These are phyloP conservation scores for Cyclotella kingstonii DNA, from an alignment of 108 stramenopile species.

Conservation along the genomic window DNA sequence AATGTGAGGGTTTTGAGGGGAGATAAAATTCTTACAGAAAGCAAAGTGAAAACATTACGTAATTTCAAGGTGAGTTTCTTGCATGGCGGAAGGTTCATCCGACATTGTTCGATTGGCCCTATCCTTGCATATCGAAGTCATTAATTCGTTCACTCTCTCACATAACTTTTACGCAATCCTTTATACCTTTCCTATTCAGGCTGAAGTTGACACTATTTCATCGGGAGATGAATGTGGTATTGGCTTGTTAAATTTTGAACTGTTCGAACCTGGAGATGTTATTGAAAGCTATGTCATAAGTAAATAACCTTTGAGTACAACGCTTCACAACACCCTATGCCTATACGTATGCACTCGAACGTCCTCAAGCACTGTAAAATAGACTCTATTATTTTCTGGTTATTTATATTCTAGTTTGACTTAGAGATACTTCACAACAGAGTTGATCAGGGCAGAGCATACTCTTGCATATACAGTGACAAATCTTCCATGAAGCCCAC, in stretches of 20 bases:
- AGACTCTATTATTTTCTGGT: too few relatives aligned
- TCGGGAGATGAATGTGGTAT: slow-evolving; percentile 95
- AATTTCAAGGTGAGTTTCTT: slow-evolving; percentile 76
- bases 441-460: too few relatives aligned
- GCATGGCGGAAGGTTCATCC: too few relatives aligned
- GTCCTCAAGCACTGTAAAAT: too few relatives aligned
- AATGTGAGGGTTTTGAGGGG: slow-evolving; percentile 93
- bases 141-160: slow-evolving; percentile 19
- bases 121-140: too few relatives aligned
- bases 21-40: slow-evolving; percentile 87
- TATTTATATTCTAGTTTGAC: too few relatives aligned
- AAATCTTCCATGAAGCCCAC: too few relatives aligned
- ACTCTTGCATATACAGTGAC: too few relatives aligned
- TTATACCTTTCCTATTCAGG: slow-evolving; percentile 29
- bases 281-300: slow-evolving; percentile 94
- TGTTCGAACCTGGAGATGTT: slow-evolving; percentile 89
- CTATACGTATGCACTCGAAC: too few relatives aligned
- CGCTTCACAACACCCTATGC: too few relatives aligned
- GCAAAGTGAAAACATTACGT: slow-evolving; percentile 83
- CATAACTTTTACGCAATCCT: neutral
- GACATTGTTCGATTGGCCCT: too few relatives aligned
- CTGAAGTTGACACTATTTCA: slow-evolving; percentile 85
- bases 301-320: slow-evolving; percentile 21
- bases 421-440: too few relatives aligned
- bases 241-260: slow-evolving; percentile 85